Base-by-base conservation (phyloP, 176 grass and related monocot species). In the Juncus inflexus region DNA sequence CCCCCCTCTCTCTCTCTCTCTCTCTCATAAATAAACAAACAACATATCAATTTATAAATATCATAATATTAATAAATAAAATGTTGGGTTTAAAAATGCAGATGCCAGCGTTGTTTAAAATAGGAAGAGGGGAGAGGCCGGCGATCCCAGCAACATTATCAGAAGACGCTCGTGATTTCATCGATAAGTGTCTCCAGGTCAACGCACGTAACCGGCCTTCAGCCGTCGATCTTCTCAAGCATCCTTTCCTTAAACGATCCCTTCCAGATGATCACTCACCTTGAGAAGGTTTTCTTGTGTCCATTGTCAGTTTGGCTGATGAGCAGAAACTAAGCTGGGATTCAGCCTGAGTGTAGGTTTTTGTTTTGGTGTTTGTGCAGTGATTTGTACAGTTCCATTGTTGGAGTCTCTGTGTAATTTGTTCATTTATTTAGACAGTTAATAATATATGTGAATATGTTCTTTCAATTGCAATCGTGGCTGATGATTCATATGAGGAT, bases 101-200 rank as follows among this genome's bases (percentile, higher is more conserved):
- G 91, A 70, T 59, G 51, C 47, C 77, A 55, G 91, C 84, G 78
- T 74, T 96, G 78, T 74, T 85, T 69, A 96, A 77, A 67, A 90
- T 96, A 70, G 91, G 91, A 37, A 76, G 70, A 28, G 87, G 87
- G 5, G 83, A 64, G 78, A 84, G 66, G 72, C 91, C 91, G 4
- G 74, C 69, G 15, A 86, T 96, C 19, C 91, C 91, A 1, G 6
- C 11, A 52, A 74, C 70, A 4, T 61, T 96, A 5, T 90, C 87
- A 58, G 69, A 69, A 80, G 91, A 85, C 59, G 91, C 91, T 0
- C 66, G 68, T 2, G 91, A 96, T 90, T 96, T 96, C 79, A 85
- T 96, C 53, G 37, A 52, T 10, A 74, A 64, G 61, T 96, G 91
- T 53, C 73, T 90, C 12, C 79, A 83, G 80, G 53, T 54, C 63